Base-by-base conservation (phyloP, 23 red algal genomes). In the Cyanidium caldarium region DNA sequence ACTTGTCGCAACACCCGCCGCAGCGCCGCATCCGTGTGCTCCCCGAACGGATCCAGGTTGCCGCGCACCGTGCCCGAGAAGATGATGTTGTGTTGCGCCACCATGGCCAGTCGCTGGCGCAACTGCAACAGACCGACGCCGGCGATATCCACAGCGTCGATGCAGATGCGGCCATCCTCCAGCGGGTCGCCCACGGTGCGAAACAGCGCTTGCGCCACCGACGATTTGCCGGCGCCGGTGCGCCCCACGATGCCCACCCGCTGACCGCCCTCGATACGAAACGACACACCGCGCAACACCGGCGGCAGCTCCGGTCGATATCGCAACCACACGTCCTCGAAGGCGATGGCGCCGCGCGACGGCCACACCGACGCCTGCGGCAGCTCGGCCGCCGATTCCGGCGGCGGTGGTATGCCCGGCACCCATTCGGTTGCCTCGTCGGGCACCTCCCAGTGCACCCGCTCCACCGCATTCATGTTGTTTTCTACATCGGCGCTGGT, bases 161-260 rank as follows among this genome's bases (percentile, higher is more conserved):
- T 79, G 25, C 3, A 33, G 21, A 98, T 88, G 39, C 37, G 21
- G 20, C 92, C 92, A 1, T 38, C 66, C 0, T 42, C 15, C 0
- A 83, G 66, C 28, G 82, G 66, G 31, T 61, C 51, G 13, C 51
- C 51, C 23, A 80, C 66, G 67, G 83, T 69, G 41, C 92, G 68
- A 37, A 88, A 88, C 26, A 98, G 65, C 5, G 68, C 74, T 33
- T 66, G 58, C 25, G 80, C 51, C 69, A 88, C 33, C 5, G 80
- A 80, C 35, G 75, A 78, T 65, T 98, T 98, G 19, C 92, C 92
- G 21, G 78, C 81, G 16, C 92, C 92, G n/a, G 92, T 89, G 26
- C 84, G 75, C 34, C 92, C 92, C 0, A 98, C 76, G 3, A 88
- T 70, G 33, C 75, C 84, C 38, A 98, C 72, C 23, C 74, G 70